A percentile compares a stretch with the other conserved stretches of the same genome.
Evolutionary conservation across 768 basidiomycete species (phyloP).

Genomic region (Crucibulum laeve): DNA sequence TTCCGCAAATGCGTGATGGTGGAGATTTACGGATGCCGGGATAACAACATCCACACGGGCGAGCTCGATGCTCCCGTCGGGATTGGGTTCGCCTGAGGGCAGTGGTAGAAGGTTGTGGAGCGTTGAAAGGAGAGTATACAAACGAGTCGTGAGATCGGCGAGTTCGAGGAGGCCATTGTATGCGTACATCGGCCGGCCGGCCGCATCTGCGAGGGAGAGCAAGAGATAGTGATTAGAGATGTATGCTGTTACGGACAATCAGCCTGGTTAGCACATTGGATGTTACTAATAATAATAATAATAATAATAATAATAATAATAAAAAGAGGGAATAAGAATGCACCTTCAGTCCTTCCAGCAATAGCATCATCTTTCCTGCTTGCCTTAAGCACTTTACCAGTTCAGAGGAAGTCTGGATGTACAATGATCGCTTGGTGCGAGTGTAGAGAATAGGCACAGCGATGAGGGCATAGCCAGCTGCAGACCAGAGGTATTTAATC

Average conservation of each 20-base stretch:
- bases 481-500: conserved; percentile 95
- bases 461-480: conserved; percentile 87
- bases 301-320: neutral
- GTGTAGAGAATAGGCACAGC: conserved; percentile 86
- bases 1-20: conserved; percentile 9
- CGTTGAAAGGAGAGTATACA: conserved; percentile 85
- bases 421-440: conserved; percentile 36
- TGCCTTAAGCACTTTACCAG: neutral
- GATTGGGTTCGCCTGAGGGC: conserved; percentile 23
- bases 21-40: conserved; percentile 25
- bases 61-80: conserved; percentile 49
- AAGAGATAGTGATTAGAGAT: conserved; percentile 90
- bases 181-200: conserved; percentile 93
- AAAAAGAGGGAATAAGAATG: neutral
- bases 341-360: conserved; percentile 10
- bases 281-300: too few species aligned
- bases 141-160: conserved; percentile 85
- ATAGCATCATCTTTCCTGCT: conserved; percentile 9
- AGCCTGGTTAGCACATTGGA: too few species aligned
- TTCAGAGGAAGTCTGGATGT: conserved; percentile 17
- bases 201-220: conserved; percentile 93
- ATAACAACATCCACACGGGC: conserved; percentile 69
- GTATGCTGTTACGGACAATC: conserved; percentile 44
- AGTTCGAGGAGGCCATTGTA: conserved; percentile 94
- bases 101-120: conserved; percentile 68